Evolutionary conservation across 805 yeast genomes (phyloP), one percentile per base, ranked within the genome.

Genomic region (Kodamaea restingae): DNA sequence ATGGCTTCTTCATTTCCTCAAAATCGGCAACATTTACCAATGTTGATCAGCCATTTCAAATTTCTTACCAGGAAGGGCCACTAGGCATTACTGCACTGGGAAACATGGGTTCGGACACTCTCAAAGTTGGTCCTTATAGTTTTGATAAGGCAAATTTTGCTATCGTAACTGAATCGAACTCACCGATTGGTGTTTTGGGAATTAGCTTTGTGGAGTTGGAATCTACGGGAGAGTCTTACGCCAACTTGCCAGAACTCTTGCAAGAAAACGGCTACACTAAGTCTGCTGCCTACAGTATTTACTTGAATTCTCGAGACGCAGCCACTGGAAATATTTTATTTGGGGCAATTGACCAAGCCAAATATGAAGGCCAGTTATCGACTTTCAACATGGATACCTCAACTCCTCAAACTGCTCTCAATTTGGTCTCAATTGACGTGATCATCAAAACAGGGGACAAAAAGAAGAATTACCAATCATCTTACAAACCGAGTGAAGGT

Each of bases 301-400:
- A 66, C 50, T 66, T 85, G 56, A 73, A 78, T 48, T 7, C 27
- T 5, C 58, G 60, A 3, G 49, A 55, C 15, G 57, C 58, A 10
- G 27, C 27, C 12, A 7, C 27, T 4, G 90, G 88, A 4, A 58
- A 68, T 11, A 64, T 84, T 15, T 55, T 84, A 35, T 84, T 84
- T 63, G 91, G 93, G 36, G 93, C 81, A 21, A 71, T 80, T 20
- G 91, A 84, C 52, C 75, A 71, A 43, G 70, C 75, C 30, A 82
- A 81, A 58, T 81, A 76, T 55, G 39, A 58, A 0, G 88, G 88
- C 15, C 53, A 49, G 2, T 52, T 71, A 45, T 36, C 30, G 5
- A 38, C 53, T 36, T 14, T 47, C 7, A 61, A 60, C 3, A 47
- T 70, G 14, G 31, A 14, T 14, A 12, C 31, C 8, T 12, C 18